Conservation (phyloP, 495 filamentous ascomycete genomes). For the Schizothecium vesticola region DNA sequence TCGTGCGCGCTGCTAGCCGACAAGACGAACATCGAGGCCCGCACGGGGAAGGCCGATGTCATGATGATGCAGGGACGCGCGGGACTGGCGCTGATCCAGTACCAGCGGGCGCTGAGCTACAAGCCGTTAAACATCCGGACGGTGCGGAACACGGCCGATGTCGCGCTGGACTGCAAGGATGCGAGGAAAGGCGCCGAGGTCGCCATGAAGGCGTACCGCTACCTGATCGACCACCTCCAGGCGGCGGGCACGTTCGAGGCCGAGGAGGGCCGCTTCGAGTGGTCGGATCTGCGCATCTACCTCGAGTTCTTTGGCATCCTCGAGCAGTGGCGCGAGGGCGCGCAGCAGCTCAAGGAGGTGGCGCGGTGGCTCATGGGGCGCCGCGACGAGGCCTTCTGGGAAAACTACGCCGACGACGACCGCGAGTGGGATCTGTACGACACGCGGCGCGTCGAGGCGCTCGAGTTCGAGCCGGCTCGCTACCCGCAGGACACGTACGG, state of each 20-base stretch:
- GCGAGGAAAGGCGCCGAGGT: slow-evolving; percentile 35
- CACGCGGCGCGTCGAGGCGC: slow-evolving; percentile 56
- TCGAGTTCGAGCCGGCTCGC: slow-evolving; percentile 46
- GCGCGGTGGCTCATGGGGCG: slow-evolving; percentile 80
- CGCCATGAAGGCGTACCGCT: slow-evolving; percentile 57
- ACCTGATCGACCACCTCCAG: slow-evolving; percentile 51
- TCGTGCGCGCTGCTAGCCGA: slow-evolving; percentile 62
- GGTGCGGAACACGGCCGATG: slow-evolving; percentile 59
- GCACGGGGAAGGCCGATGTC: slow-evolving; percentile 30
- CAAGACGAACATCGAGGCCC: slow-evolving; percentile 45
- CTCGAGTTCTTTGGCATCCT: slow-evolving; percentile 68
- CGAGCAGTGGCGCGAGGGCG: slow-evolving; percentile 56
- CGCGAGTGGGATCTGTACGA: slow-evolving; percentile 84
- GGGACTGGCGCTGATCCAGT: slow-evolving; percentile 55
- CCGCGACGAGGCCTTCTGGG: slow-evolving; percentile 70
- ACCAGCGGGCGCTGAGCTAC: slow-evolving; percentile 55
- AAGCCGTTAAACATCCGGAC: slow-evolving; percentile 55
- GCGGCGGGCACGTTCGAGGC: slow-evolving; percentile 33
- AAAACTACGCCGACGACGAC: slow-evolving; percentile 69
- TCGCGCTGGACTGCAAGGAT: slow-evolving; percentile 55
- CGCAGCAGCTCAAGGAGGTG: slow-evolving; percentile 61
- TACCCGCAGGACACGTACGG: slow-evolving; percentile 63
- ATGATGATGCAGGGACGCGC: slow-evolving; percentile 44
- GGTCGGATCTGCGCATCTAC: slow-evolving; percentile 81
- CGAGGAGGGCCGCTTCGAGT: slow-evolving; percentile 56